A percentile compares a stretch with the other conserved stretches of the same genome.
Evolutionary conservation across 495 filamentous ascomycete genomes (phyloP).

Genomic region (Apiosordaria backusii): DNA sequence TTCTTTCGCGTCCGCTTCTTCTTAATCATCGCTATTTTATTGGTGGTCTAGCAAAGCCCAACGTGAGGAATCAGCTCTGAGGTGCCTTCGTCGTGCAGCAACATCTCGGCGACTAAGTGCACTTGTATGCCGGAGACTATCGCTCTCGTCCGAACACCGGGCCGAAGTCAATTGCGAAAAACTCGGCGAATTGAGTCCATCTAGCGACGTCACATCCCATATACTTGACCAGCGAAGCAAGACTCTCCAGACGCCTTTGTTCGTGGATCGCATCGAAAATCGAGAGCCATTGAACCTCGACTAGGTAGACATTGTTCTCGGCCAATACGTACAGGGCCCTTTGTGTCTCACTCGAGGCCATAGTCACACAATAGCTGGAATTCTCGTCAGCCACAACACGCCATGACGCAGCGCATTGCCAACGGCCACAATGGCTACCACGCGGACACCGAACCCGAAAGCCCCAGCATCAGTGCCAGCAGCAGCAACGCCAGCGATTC

Average conservation of each 20-base stretch:
- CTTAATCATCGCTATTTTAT: not conserved
- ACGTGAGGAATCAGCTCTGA: not conserved
- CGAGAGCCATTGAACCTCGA: not conserved
- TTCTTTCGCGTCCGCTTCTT: not conserved
- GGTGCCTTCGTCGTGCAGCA: not conserved
- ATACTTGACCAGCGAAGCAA: not conserved
- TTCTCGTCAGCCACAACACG: not conserved
- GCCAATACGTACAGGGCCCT: not conserved
- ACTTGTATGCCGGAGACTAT: not conserved
- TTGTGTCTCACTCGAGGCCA: slow-evolving; percentile 2
- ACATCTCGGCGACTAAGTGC: not conserved
- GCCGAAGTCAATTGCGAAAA: not conserved
- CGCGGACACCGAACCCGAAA: slow-evolving; percentile 21
- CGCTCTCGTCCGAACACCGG: not conserved
- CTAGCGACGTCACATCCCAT: too few species aligned
- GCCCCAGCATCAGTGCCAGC: slow-evolving; percentile 19
- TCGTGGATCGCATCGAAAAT: not conserved
- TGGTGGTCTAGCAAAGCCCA: not conserved
- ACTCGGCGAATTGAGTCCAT: not conserved
- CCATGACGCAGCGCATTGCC: slow-evolving; percentile 24
- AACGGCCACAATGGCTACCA: slow-evolving; percentile 27
- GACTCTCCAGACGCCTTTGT: not conserved
- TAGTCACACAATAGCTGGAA: not conserved
- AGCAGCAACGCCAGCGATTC: slow-evolving; percentile 16
- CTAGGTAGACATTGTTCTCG: not conserved